phyloP scores from a whole-genome alignment of 148 eudicot genomes.

The Silene conica region DNA sequence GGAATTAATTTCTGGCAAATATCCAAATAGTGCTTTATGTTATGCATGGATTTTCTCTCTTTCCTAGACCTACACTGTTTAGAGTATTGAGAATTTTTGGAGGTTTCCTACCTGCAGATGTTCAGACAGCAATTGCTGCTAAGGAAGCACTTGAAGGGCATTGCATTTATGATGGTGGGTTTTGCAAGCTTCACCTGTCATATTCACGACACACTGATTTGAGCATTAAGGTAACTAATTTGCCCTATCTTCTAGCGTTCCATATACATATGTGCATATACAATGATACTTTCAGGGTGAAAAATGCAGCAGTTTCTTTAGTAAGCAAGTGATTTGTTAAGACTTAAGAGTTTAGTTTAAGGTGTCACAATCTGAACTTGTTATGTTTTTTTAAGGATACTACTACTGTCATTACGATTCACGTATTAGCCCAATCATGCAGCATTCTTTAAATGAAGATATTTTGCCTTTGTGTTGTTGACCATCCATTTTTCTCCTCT shows the following conservation, averaged over 20 bases:
- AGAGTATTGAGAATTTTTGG: slow-evolving; percentile 8
- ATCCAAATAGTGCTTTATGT: background rate
- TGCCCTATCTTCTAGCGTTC: background rate
- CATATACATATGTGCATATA: background rate
- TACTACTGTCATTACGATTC: too few relatives aligned
- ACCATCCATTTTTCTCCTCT: too few relatives aligned
- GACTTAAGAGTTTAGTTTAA: too few relatives aligned
- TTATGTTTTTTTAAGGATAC: too few relatives aligned
- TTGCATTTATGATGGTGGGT: slow-evolving; percentile 98
- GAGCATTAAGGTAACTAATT: slow-evolving; percentile 71
- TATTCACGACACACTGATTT: slow-evolving; percentile 97
- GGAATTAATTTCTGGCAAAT: too few relatives aligned
- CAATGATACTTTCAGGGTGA: too few relatives aligned
- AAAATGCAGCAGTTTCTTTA: too few relatives aligned
- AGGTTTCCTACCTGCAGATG: slow-evolving; percentile 46
- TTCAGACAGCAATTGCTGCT: slow-evolving; percentile 89
- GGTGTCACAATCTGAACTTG: too few relatives aligned
- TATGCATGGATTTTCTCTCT: background rate
- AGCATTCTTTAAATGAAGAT: too few relatives aligned
- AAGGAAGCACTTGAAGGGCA: slow-evolving; percentile 95
- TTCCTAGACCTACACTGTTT: background rate
- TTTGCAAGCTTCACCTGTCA: slow-evolving; percentile 87
- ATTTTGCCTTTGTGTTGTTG: too few relatives aligned
- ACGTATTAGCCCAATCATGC: too few relatives aligned
- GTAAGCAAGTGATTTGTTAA: too few relatives aligned